A percentile compares a stretch with the other conserved stretches of the same genome.
phyloP scores from a whole-genome alignment of 2,329 filamentous ascomycete species.

The Fusarium sterilihyphosum region DNA sequence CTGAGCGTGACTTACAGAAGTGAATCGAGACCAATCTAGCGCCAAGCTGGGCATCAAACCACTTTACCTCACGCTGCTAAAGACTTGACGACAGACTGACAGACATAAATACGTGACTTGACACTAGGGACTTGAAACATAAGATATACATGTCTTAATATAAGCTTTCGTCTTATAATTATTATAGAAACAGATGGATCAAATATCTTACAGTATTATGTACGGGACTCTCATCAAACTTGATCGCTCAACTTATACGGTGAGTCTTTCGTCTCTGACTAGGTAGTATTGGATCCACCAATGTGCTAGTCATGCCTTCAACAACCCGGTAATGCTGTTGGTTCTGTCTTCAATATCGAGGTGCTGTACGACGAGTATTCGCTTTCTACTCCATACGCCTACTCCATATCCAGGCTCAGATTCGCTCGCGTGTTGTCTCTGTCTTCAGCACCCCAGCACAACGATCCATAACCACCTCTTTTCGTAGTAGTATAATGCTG shows the following conservation, averaged over 20 bases:
- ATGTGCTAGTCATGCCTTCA: neutral
- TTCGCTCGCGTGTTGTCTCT: neutral
- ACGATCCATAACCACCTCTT: neutral
- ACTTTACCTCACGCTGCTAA: neutral
- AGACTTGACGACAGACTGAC: neutral
- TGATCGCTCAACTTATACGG: neutral
- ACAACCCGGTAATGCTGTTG: neutral
- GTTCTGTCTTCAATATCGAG: neutral
- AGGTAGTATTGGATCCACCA: neutral
- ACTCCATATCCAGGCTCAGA: neutral
- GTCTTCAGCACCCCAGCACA: neutral
- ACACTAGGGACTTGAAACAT: neutral
- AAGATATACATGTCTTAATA: neutral
- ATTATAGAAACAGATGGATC: neutral
- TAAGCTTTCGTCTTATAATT: neutral
- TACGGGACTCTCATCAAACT: neutral
- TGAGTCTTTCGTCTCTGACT: neutral
- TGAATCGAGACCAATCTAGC: neutral
- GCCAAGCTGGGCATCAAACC: neutral
- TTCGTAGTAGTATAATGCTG: neutral
- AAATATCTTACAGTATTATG: neutral
- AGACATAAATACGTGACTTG: neutral
- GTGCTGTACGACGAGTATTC: neutral
- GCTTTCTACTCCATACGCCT: neutral
- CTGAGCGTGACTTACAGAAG: neutral